Percentiles rank a stretch among this genome's conserved stretches.
Evolutionary conservation across 2,329 filamentous ascomycete species (phyloP).

Genomic region (Sphaerostilbella broomeana): DNA sequence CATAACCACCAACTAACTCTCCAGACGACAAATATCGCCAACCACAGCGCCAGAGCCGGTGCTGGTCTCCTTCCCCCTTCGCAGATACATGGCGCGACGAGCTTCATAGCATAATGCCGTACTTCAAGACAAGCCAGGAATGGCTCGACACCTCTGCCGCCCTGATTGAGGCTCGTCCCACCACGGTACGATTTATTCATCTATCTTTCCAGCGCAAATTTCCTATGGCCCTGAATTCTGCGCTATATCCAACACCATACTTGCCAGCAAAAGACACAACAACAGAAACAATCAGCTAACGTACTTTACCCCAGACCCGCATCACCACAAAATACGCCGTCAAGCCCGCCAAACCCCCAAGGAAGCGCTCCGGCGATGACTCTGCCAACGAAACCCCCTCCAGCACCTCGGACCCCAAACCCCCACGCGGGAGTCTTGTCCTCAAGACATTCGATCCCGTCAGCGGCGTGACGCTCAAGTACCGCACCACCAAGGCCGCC

Average conservation of each 20-base stretch:
- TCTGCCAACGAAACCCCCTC: conserved; percentile 22
- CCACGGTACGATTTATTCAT: conserved; percentile 70
- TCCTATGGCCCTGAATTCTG: too few species aligned
- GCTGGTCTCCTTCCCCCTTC: not conserved
- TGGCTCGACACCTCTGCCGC: conserved; percentile 86
- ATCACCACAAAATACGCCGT: conserved; percentile 92
- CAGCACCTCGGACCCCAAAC: conserved; percentile 31
- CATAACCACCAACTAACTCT: too few species aligned
- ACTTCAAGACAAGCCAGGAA: conserved; percentile 76
- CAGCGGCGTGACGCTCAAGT: conserved; percentile 80
- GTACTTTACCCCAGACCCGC: conserved; percentile 54
- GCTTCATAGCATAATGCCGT: conserved; percentile 54
- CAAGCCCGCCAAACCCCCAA: conserved; percentile 34
- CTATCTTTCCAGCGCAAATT: not conserved
- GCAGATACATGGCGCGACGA: conserved; percentile 5
- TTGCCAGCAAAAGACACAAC: too few species aligned
- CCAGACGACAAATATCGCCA: too few species aligned
- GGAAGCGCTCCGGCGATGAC: conserved; percentile 16
- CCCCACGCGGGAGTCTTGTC: conserved; percentile 63
- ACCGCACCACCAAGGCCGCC: conserved; percentile 81
- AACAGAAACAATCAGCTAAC: not conserved
- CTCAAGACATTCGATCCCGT: conserved; percentile 85
- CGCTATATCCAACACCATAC: too few species aligned
- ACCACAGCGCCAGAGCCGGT: not conserved
- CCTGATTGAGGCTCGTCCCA: conserved; percentile 78